Evolutionary conservation across 1,284 basidiomycete genomes (phyloP).

Genomic region (Meira nashicola): DNA sequence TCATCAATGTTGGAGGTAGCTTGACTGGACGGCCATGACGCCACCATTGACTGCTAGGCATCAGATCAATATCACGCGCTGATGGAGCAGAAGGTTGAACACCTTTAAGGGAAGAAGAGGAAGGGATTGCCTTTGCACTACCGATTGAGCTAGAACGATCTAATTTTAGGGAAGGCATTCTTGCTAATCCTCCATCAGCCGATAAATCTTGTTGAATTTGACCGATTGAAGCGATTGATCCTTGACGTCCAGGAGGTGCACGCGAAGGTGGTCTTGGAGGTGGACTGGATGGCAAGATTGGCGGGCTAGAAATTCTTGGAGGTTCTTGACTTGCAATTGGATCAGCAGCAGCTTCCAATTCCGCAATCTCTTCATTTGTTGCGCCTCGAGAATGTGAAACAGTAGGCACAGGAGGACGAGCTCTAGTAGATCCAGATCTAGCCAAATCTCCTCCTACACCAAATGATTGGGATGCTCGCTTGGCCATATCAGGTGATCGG

Average conservation of each 20-base stretch:
- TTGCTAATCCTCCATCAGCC: constrained; percentile 58
- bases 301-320: constrained; percentile 54
- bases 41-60: constrained; percentile 41
- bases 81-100: constrained; percentile 15
- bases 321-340: constrained; percentile 60
- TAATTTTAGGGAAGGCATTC: constrained; percentile 52
- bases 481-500: constrained; percentile 11
- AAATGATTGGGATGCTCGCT: neutral
- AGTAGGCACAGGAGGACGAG: constrained; percentile 24
- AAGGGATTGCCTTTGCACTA: neutral
- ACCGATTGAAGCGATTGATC: constrained; percentile 72
- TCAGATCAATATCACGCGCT: constrained; percentile 38
- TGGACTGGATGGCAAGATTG: constrained; percentile 27
- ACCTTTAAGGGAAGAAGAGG: constrained; percentile 11
- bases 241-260: constrained; percentile 66
- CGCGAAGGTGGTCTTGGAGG: constrained; percentile 68
- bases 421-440: constrained; percentile 19
- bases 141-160: constrained; percentile 7
- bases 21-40: constrained; percentile 32
- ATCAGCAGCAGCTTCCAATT: constrained; percentile 35
- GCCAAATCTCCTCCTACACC: constrained; percentile 21
- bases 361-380: constrained; percentile 18
- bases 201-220: constrained; percentile 71
- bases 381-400: constrained; percentile 20
- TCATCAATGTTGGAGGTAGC: constrained; percentile 33